Percentiles rank a stretch among this genome's conserved stretches.
Evolutionary conservation across 176 grass and related monocot genomes (phyloP).

Genomic region (Musa itinerans): DNA sequence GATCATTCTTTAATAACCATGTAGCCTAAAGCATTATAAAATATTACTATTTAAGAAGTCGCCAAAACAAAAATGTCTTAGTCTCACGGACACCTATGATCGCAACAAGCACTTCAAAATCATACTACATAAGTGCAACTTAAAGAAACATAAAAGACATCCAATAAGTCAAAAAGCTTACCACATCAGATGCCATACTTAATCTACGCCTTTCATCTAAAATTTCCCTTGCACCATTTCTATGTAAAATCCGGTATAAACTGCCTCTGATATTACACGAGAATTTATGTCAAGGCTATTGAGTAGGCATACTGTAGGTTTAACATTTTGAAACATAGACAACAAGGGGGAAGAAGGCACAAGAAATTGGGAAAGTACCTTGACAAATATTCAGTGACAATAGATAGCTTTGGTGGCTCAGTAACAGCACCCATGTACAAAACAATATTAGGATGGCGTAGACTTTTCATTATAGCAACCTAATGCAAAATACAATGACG

Average conservation of each 20-base stretch:
- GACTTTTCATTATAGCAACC: slow-evolving; percentile 22
- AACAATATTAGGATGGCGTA: slow-evolving; percentile 15
- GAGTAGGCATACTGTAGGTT: background rate
- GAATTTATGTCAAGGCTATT: background rate
- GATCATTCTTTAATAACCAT: background rate
- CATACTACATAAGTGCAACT: background rate
- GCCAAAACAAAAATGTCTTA: slow-evolving; percentile 14
- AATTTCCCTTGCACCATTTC: slow-evolving; percentile 63
- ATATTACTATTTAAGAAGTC: background rate
- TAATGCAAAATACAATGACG: background rate
- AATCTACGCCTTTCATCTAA: slow-evolving; percentile 89
- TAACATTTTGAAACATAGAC: background rate
- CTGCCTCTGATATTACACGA: slow-evolving; percentile 64
- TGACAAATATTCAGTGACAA: slow-evolving; percentile 38
- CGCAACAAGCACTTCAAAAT: background rate
- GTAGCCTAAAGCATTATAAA: background rate
- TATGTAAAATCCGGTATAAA: slow-evolving; percentile 85
- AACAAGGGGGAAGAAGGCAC: background rate
- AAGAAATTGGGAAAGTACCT: slow-evolving; percentile 33
- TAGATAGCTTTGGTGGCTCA: slow-evolving; percentile 4
- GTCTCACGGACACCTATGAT: background rate
- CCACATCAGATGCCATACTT: slow-evolving; percentile 97
- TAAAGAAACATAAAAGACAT: background rate
- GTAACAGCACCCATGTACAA: slow-evolving; percentile 16
- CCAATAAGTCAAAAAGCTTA: slow-evolving; percentile 20